Base-by-base conservation (phyloP, 805 yeast genomes). In the Tetrapisispora namnaoensis region DNA sequence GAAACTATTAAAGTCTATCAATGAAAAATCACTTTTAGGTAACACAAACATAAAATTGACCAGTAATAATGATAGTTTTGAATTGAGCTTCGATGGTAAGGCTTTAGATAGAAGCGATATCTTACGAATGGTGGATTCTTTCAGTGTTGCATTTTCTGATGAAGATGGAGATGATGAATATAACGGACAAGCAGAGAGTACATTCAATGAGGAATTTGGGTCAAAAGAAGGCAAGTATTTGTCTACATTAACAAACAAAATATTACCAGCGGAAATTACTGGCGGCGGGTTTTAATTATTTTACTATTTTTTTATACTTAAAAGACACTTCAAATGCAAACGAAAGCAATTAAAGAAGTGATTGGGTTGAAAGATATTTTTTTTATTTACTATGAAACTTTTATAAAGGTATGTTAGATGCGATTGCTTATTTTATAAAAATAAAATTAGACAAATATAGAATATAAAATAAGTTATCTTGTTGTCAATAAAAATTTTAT, bases 31-130 rank as follows among this genome's bases (percentile, higher is more conserved):
- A 4, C 20, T 42, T 34, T 6, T 34, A 20, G 40, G 40, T 7
- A 30, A 27, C 17, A 46, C 44, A 20, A 24, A 35, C 16, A 40
- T 46, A 9, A 37, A 42, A 32, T 35, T 42, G 5, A 42, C 35
- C 42, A 50, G 18, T 11, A 45, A 37, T 22, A 59, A 62, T 41
- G 66, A 63, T 34, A 60, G 61, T 46, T 67, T 70, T 60, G 76
- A 71, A 22, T 50, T 71, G 46, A 70, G 74, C 57, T 71, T 71
- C 50, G 76, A 71, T 53, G 76, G 76, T 10, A 71, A 71, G 50
- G 76, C 75, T 2, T 60, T 71, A 65, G 71, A 70, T 55, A 66
- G 65, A 47, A 68, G 68, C 49, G 76, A 71, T 55, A 54, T 70
- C 14, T 69, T 70, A 38, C 65, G 69, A 42, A 59, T 71, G 55